Base-by-base conservation (phyloP, 345 rosid genomes). In the Eutrema japonicum region DNA sequence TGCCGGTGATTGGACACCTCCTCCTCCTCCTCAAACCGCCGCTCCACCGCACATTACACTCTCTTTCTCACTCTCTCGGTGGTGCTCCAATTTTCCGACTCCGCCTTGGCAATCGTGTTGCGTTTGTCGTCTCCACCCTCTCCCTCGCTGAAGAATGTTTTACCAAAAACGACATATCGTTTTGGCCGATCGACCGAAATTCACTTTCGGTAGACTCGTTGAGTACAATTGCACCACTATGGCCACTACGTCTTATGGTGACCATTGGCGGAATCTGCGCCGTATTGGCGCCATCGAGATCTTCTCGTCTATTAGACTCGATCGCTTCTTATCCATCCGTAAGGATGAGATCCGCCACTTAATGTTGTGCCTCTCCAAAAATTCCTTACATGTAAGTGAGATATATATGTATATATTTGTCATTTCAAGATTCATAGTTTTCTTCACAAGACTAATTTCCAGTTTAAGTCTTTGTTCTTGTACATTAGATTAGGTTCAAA, bases 1-100 rank as follows among this genome's bases (percentile, higher is more conserved):
- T 81, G 7, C 82, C 84, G 5, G 8, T 78, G 4, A 37, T 78
- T 9, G 78, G 84, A 10, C 78, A 78, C 40, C 80, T 81, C 33
- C 68, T 58, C 65, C 68, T 58, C 65, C 82, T 78, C 38, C 64
- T 81, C 9, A 78, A 68, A 9, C 47, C n/a, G 4, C 84, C 84
- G 3, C 72, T 78, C 7, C 72, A 78, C 58, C 60, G 57, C 2
- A 42, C 72, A 16, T 51, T 78, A 0, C 66, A 60, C 9, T 40
- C 75, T 7, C 10, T 78, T 7, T 63, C 84, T 16, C 38, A 32
- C 16, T 68, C 75, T 2, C 38, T 75, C 4, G 63, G 76, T 12
- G 35, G 26, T 0, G 60, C 45, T 32, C 73, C 76, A 1, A 5
- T 82, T 0, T 59, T 75, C 41, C 40, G 38, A 22, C 36, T 81